Evolutionary conservation across 202 grass and related monocot species (phyloP), one percentile per base, ranked within the genome.

Genomic region (Setaria viridis): DNA sequence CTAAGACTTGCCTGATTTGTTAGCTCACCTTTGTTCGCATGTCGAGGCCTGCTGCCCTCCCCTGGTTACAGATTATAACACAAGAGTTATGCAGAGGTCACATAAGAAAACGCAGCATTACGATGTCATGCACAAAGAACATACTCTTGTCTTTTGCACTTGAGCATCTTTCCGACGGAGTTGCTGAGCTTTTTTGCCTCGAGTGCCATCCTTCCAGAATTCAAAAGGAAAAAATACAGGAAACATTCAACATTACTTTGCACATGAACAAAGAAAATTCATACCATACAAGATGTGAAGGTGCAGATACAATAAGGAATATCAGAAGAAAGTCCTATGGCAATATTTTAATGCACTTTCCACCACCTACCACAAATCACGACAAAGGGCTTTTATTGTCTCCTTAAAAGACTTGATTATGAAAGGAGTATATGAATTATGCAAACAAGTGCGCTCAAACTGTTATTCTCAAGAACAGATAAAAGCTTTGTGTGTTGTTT

Each of bases 1-100:
- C 25, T 25, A 25, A 25, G 25, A 25, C 25, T 25, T 25, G 25
- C 25, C 0, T 65, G 46, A 41, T 88, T 78, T 51, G 20, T 84
- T 62, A 87, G 43, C 88, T 89, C 42, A 95, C 91, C 94, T 91
- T 88, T 81, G 89, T 89, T 78, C 91, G 85, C 73, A 84, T 86
- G 71, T 95, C 94, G 34, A 88, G 88, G 62, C 81, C 79, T 78
- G 60, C 14, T 66, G 65, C 34, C 48, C 56, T 81, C 72, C 67
- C 86, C 94, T 95, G 89, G 48, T 79, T 75, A 81, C 39, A 88
- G 56, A 62, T 83, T 35, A 86, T 19, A 53, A 53, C 7, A 82
- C 17, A 46, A 9, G 56, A 8, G 19, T 76, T 73, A 69, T 2
- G 8, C 29, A 79, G 20, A 85, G 53, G 75, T 7, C 11, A 57